Conservation (phyloP, 495 filamentous ascomycete species). For the Lasiosphaeria ovina region DNA sequence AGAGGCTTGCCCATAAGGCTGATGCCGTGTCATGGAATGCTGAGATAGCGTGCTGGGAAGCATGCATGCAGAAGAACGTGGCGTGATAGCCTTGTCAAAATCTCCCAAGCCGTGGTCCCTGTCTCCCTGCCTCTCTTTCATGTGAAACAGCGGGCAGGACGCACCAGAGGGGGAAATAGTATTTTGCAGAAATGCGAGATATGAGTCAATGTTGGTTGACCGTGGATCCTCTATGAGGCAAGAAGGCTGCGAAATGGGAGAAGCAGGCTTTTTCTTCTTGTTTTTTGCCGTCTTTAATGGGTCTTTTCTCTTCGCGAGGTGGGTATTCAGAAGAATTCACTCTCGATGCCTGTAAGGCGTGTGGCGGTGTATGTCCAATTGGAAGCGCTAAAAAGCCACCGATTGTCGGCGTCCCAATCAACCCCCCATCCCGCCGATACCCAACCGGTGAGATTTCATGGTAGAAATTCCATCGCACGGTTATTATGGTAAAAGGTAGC, state of each 20-base stretch:
- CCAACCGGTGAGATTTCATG: neutral
- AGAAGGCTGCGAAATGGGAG: neutral
- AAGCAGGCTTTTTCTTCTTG: neutral
- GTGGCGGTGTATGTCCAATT: neutral
- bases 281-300: neutral
- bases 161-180: too few relatives aligned
- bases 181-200: neutral
- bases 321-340: neutral
- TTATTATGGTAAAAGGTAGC: too few relatives aligned
- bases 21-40: too few relatives aligned
- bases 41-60: too few relatives aligned
- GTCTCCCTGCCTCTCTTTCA: neutral
- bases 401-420: neutral
- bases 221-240: neutral
- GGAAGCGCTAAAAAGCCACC: neutral
- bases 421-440: neutral
- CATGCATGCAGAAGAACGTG: neutral
- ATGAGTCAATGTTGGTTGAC: neutral
- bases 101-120: neutral
- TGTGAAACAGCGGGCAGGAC: neutral
- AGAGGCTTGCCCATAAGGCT: too few relatives aligned
- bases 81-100: neutral
- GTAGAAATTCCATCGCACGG: neutral
- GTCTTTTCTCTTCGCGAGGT: neutral
- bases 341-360: conserved; percentile 1